Evolutionary conservation across 345 rosid species (phyloP).

Genomic region (Eucalyptus tenuipes): DNA sequence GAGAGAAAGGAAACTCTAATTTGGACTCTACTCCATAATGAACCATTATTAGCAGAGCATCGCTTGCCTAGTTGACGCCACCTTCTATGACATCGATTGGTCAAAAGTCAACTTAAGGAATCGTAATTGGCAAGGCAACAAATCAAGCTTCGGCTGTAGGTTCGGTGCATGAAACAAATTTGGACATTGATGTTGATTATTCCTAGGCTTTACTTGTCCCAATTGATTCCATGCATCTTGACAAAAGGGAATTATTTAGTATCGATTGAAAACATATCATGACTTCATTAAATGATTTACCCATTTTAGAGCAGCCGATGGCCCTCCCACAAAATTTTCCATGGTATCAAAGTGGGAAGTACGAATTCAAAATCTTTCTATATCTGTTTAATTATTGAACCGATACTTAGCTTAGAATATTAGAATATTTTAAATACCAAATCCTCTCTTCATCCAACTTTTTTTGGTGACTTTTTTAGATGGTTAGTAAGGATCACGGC

Average conservation of each 20-base stretch:
- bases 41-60: not conserved
- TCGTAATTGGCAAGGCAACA: not conserved
- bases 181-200: not conserved
- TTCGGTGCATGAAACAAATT: not conserved
- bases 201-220: not conserved
- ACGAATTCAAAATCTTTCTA: not conserved
- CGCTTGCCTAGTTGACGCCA: not conserved
- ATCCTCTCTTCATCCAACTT: not conserved
- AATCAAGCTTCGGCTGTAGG: not conserved
- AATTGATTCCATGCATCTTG: not conserved
- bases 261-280: not conserved
- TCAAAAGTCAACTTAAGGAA: not conserved
- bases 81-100: not conserved
- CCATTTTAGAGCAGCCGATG: not conserved
- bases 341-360: accelerated
- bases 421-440: not conserved
- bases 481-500: not conserved
- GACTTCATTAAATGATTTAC: not conserved
- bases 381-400: not conserved
- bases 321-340: accelerated
- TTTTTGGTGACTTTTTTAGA: not conserved
- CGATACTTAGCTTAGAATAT: not conserved
- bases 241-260: not conserved
- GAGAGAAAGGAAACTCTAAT: not conserved
- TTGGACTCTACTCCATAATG: not conserved